Evolutionary conservation across 768 basidiomycete genomes (phyloP).

Genomic region (Coprinellus aureogranulatus): DNA sequence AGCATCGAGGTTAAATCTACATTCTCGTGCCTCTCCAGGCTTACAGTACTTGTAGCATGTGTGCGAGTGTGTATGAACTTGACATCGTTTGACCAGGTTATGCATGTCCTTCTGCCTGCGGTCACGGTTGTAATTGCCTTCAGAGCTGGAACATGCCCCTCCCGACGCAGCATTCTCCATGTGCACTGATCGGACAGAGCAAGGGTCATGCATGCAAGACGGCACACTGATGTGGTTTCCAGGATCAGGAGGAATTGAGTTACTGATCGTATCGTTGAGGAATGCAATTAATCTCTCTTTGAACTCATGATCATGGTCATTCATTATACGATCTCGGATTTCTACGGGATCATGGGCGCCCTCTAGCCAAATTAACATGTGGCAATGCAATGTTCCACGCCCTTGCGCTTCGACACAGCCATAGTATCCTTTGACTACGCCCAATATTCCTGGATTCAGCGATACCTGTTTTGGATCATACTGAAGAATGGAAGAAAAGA

Average conservation of each 20-base stretch:
- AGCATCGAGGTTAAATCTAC: conserved; percentile 29
- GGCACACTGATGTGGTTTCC: not conserved
- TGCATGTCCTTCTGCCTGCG: not conserved
- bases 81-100: not conserved
- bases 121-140: not conserved
- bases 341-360: conserved; percentile 30
- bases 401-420: conserved; percentile 42
- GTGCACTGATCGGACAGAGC: not conserved
- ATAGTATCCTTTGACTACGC: conserved; percentile 32
- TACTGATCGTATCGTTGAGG: conserved; percentile 14
- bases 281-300: conserved; percentile 3
- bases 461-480: conserved; percentile 13
- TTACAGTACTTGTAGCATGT: conserved; percentile 41
- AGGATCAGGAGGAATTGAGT: conserved; percentile 10
- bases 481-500: conserved; percentile 28
- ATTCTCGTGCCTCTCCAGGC: conserved; percentile 19
- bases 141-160: not conserved
- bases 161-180: too few species aligned
- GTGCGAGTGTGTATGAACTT: not conserved
- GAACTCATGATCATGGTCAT: conserved; percentile 10
- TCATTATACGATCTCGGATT: conserved; percentile 12
- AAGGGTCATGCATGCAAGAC: not conserved
- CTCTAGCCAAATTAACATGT: conserved; percentile 40
- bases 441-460: conserved; percentile 29
- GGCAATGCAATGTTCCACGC: conserved; percentile 37